Percentiles rank a stretch among this genome's conserved stretches.
phyloP scores from a whole-genome alignment of 352 stramenopile genomes.

The Saprolegnia diclina region DNA sequence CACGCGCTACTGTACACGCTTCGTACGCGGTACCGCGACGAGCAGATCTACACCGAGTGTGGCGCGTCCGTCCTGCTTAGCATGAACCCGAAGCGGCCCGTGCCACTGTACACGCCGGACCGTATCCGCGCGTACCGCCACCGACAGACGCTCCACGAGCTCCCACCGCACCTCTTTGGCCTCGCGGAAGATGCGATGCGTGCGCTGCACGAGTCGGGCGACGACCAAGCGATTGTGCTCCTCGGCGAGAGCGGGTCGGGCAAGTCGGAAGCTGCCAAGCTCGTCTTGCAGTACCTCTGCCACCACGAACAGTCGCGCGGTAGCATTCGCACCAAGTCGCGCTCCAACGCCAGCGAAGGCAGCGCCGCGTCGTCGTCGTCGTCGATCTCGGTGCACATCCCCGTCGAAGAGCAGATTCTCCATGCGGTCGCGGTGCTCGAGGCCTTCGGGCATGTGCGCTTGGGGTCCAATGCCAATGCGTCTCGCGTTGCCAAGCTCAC shows the following conservation, averaged over 20 bases:
- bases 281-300: slow-evolving; percentile 79
- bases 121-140: slow-evolving; percentile 69
- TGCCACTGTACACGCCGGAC: slow-evolving; percentile 79
- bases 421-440: slow-evolving; percentile 77
- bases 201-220: slow-evolving; percentile 67
- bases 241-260: slow-evolving; percentile 65
- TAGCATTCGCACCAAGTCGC: slow-evolving; percentile 13
- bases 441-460: slow-evolving; percentile 62
- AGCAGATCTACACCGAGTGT: slow-evolving; percentile 64
- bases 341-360: slow-evolving; percentile 16
- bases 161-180: slow-evolving; percentile 68
- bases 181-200: slow-evolving; percentile 71
- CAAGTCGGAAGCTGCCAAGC: slow-evolving; percentile 74
- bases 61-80: slow-evolving; percentile 65
- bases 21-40: slow-evolving; percentile 66
- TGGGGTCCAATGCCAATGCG: slow-evolving; percentile 57
- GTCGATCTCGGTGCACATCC: slow-evolving; percentile 43
- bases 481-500: slow-evolving; percentile 81
- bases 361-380: neutral
- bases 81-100: slow-evolving; percentile 57
- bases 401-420: slow-evolving; percentile 75
- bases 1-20: slow-evolving; percentile 71
- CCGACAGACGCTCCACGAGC: slow-evolving; percentile 57
- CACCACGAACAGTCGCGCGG: slow-evolving; percentile 32
- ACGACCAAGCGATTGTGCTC: slow-evolving; percentile 74